Evolutionary conservation across 2,329 filamentous ascomycete genomes (phyloP).

Genomic region (Pseudogymnoascus sp.): DNA sequence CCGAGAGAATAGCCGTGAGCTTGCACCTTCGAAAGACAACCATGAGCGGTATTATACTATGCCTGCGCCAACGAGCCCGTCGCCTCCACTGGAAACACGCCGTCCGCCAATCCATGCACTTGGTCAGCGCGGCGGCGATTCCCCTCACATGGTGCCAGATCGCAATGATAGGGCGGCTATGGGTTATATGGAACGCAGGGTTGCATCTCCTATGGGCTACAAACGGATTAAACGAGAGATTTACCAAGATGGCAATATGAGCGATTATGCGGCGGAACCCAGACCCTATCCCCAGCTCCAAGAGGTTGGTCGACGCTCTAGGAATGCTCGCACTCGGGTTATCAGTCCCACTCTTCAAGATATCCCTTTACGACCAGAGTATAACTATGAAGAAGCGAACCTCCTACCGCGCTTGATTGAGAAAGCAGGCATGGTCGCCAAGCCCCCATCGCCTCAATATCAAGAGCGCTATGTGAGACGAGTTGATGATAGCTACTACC

Average conservation of each 20-base stretch:
- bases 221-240: constrained; percentile 1
- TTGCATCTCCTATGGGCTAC: background rate
- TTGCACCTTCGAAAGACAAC: constrained; percentile 28
- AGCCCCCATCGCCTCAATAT: background rate
- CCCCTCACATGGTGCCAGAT: background rate
- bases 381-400: constrained; percentile 6
- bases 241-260: background rate
- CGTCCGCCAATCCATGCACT: background rate
- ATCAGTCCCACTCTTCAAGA: constrained; percentile 2
- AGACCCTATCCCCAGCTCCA: background rate
- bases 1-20: constrained; percentile 12
- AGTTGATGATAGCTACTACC: background rate
- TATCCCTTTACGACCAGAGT: background rate
- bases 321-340: background rate
- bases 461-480: background rate
- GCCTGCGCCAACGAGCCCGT: background rate
- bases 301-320: background rate
- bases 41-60: constrained; percentile 28
- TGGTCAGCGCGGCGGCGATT: background rate
- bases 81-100: background rate
- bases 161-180: background rate
- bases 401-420: constrained; percentile 1
- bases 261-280: background rate
- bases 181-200: background rate
- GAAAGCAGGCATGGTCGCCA: background rate